Percentiles rank a stretch among this genome's conserved stretches.
phyloP scores from a whole-genome alignment of 1,284 basidiomycete species.

The Apiotrichum domesticum region DNA sequence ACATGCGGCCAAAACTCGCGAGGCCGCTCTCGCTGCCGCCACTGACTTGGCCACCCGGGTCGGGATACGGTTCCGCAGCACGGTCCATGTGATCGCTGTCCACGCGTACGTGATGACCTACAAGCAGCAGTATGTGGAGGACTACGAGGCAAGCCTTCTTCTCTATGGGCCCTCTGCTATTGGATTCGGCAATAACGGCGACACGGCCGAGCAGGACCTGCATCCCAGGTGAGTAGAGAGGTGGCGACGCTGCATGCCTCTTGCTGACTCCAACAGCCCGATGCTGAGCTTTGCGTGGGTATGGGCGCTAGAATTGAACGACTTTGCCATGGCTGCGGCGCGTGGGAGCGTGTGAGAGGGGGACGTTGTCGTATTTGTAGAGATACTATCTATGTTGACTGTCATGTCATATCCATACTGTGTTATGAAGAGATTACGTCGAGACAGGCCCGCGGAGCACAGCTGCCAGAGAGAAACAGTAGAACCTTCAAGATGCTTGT shows the following conservation, averaged over 20 bases:
- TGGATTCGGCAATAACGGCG: not conserved
- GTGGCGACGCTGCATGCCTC: not conserved
- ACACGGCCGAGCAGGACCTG: conserved; percentile 3
- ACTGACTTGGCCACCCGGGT: conserved; percentile 10
- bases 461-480: no score
- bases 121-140: conserved; percentile 28
- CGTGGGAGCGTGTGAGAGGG: no score
- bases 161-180: not conserved
- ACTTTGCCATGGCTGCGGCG: not conserved
- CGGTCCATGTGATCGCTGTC: conserved; percentile 28
- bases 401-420: no score
- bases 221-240: conserved; percentile 17
- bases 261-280: conserved; percentile 19
- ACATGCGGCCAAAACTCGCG: conserved; percentile 21
- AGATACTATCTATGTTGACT: no score
- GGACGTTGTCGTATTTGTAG: no score
- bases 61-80: conserved; percentile 8
- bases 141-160: conserved; percentile 20
- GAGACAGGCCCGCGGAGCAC: no score
- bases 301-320: conserved; percentile 34
- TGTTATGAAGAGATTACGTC: no score
- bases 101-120: conserved; percentile 38
- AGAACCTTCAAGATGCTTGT: no score
- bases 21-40: conserved; percentile 11
- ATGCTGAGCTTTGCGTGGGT: conserved; percentile 44